Base-by-base conservation (phyloP, 2,329 filamentous ascomycete genomes). In the Cytospora paraplurivora region DNA sequence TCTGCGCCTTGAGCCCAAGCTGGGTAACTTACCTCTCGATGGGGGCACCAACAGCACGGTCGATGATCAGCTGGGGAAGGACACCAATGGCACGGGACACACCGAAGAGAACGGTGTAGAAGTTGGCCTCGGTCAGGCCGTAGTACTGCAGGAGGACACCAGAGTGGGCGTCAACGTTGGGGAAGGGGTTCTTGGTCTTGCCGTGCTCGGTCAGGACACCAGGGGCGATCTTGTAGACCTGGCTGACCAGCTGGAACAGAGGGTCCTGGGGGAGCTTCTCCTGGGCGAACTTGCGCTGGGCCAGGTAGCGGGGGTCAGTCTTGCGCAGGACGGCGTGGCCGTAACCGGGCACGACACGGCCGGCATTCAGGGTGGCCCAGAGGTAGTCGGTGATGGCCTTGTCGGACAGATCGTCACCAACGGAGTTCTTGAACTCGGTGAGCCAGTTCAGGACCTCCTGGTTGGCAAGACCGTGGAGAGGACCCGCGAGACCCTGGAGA, bases 151-250 rank as follows among this genome's bases (percentile, higher is more conserved):
- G 92, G 70, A 99, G 92, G 71, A 99, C 95, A 86, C 95, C 95
- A 37, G 93, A 97, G 90, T 98, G 95, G 75, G 94, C 93, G 76
- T 98, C 94, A 75, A 98, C 93, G 85, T 98, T 98, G 81, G 95
- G 95, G 87, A 86, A 98, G 71, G 94, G 94, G 91, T 98, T 97
- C 91, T 98, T 98, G 86, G 94, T 98, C 92, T 99, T 99, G 84
- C 65, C 95, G 85, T 99, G 95, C 89, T 99, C 93, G 71, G 95
- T 99, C 78, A 99, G 86, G 74, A 99, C 95, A 75, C 90, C 91
- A 69, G 95, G 95, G 69, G 95, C 95, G 74, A 99, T 98, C 92
- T 99, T 99, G 91, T 98, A 99, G 73, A 99, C 95, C 85, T 99
- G 95, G 87, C 91, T 96, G 83, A 99, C 95, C 72, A 99, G 91